A percentile compares a stretch with the other conserved stretches of the same genome.
Conservation (phyloP, 106 monocot species). For the Dendrobium chrysotoxum region DNA sequence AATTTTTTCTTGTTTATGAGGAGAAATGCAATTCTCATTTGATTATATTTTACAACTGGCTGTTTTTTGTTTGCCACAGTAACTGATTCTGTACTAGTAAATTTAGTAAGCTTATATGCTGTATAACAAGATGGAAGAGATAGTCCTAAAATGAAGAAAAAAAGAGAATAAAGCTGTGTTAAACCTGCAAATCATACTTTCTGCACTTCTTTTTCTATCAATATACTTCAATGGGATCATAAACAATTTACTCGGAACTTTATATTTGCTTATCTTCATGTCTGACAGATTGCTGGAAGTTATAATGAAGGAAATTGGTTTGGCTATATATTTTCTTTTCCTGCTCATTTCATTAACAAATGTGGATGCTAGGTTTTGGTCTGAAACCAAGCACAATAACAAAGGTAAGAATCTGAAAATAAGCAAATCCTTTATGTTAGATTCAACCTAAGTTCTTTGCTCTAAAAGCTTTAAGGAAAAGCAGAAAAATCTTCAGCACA, state of each 20-base stretch:
- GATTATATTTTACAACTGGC: no score
- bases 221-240: background rate
- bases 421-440: background rate
- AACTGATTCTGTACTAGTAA: no score
- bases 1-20: background rate
- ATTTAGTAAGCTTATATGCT: no score
- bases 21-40: background rate
- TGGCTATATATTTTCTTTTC: background rate
- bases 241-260: background rate
- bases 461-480: background rate
- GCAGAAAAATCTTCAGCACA: background rate
- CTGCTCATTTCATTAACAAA: conserved; percentile 4
- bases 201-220: no score
- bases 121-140: no score
- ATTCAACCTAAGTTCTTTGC: background rate
- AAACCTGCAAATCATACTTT: no score
- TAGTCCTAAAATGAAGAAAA: no score
- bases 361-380: background rate
- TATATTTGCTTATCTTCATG: background rate
- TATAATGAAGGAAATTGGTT: background rate
- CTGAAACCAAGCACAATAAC: background rate
- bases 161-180: no score
- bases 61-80: no score
- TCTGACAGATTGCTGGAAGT: background rate
- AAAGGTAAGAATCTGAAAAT: background rate